Conservation (phyloP, 371 early-diverging fungal genomes). For the Mucor sp. region DNA sequence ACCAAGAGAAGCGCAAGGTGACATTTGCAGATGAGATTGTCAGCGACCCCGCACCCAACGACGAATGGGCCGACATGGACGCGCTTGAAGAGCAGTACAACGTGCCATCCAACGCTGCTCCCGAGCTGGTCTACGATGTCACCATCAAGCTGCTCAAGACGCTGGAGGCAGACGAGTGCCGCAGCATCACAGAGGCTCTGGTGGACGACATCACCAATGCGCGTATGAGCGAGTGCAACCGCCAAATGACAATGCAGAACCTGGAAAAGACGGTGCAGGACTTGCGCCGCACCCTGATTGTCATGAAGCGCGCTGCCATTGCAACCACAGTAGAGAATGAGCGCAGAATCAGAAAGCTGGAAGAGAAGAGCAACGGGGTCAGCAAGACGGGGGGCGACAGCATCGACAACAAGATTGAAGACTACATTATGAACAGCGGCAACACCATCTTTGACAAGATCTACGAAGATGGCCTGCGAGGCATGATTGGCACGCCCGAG, state of each 20-base stretch:
- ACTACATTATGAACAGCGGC: conserved; percentile 47
- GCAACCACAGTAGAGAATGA: conserved; percentile 80
- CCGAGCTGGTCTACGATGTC: conserved; percentile 61
- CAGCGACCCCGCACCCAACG: conserved; percentile 32
- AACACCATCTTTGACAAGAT: conserved; percentile 64
- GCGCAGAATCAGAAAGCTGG: conserved; percentile 70
- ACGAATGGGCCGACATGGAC: conserved; percentile 55
- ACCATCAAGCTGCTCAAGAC: conserved; percentile 70
- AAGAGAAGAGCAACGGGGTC: conserved; percentile 33
- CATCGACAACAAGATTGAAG: conserved; percentile 47
- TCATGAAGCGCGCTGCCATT: conserved; percentile 82
- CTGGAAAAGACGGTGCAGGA: conserved; percentile 75
- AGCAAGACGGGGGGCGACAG: conserved; percentile 1
- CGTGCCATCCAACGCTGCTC: conserved; percentile 57
- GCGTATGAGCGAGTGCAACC: conserved; percentile 64
- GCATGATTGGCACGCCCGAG: conserved; percentile 45
- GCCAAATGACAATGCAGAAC: conserved; percentile 61
- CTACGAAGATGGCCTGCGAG: conserved; percentile 61
- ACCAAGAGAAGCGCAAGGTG: conserved; percentile 31
- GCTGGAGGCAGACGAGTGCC: conserved; percentile 70
- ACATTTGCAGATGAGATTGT: conserved; percentile 55
- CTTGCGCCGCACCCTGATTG: conserved; percentile 71
- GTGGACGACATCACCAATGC: conserved; percentile 79
- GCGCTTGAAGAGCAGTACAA: conserved; percentile 60
- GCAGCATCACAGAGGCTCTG: conserved; percentile 68